Conservation (phyloP, 257 asterid genomes). For the Paulownia fortunei region DNA sequence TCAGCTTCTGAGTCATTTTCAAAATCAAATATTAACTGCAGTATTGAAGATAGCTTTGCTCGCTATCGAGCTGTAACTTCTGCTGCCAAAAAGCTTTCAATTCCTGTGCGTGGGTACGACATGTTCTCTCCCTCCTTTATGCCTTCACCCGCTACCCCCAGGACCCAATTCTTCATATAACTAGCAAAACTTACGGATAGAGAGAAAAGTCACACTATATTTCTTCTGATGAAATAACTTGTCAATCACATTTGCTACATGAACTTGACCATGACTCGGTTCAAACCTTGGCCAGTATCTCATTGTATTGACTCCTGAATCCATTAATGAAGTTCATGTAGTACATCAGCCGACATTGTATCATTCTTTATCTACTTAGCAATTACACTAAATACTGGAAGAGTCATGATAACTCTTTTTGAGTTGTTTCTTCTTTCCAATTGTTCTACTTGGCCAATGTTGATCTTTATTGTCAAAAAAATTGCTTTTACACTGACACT, state of each 20-base stretch:
- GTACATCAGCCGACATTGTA: too few species aligned
- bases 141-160: background rate
- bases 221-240: background rate
- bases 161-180: background rate
- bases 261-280: conserved; percentile 11
- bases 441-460: background rate
- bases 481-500: background rate
- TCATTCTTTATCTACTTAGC: too few species aligned
- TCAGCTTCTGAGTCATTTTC: conserved; percentile 99
- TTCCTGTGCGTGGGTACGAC: conserved; percentile 91
- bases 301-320: background rate
- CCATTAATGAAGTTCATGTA: too few species aligned
- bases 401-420: background rate
- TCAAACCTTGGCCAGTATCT: background rate
- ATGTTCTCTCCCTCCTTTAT: background rate
- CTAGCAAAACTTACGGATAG: background rate
- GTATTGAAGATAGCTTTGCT: conserved; percentile 84
- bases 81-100: conserved; percentile 80
- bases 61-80: conserved; percentile 78
- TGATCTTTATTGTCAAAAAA: background rate
- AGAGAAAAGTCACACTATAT: background rate
- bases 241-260: conserved; percentile 1
- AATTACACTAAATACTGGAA: background rate
- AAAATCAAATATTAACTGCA: conserved; percentile 87
- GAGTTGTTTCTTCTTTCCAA: background rate